Conservation (phyloP, 139 green algal genomes). For the Dunaliella primolecta region DNA sequence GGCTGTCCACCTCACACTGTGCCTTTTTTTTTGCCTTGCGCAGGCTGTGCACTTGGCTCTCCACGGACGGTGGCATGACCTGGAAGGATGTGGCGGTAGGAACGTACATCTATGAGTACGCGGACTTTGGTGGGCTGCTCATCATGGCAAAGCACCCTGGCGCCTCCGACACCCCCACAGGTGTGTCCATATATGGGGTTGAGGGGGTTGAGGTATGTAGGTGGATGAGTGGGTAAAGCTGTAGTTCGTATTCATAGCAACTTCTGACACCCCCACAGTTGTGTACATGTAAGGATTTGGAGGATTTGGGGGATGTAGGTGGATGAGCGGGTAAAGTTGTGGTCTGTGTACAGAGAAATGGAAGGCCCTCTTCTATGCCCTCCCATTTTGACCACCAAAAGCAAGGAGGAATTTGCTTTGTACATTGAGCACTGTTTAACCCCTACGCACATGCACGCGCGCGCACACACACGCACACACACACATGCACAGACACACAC, state of each 20-base stretch:
- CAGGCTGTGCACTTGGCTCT: constrained; percentile 81
- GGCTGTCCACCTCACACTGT: too few relatives aligned
- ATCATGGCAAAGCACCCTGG: constrained; percentile 73
- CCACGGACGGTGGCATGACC: constrained; percentile 78
- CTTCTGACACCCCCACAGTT: background rate
- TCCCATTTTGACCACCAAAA: too few relatives aligned
- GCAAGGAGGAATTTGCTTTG: too few relatives aligned
- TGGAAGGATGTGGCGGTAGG: constrained; percentile 85
- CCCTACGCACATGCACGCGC: too few relatives aligned
- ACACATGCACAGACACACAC: too few relatives aligned
- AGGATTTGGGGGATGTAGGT: background rate
- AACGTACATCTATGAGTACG: constrained; percentile 87
- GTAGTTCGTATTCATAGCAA: background rate
- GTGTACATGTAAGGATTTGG: background rate
- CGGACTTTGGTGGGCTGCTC: constrained; percentile 87
- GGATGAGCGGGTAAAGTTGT: background rate
- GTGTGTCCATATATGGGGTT: background rate
- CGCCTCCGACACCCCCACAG: constrained; percentile 9
- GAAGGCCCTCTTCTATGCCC: too few relatives aligned
- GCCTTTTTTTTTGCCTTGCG: background rate
- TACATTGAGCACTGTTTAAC: too few relatives aligned
- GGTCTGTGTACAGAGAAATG: background rate
- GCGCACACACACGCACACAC: too few relatives aligned
- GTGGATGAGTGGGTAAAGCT: background rate
- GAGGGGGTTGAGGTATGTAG: background rate